Conservation (phyloP, 176 grass and related monocot genomes). For the Oryza glumipatula region DNA sequence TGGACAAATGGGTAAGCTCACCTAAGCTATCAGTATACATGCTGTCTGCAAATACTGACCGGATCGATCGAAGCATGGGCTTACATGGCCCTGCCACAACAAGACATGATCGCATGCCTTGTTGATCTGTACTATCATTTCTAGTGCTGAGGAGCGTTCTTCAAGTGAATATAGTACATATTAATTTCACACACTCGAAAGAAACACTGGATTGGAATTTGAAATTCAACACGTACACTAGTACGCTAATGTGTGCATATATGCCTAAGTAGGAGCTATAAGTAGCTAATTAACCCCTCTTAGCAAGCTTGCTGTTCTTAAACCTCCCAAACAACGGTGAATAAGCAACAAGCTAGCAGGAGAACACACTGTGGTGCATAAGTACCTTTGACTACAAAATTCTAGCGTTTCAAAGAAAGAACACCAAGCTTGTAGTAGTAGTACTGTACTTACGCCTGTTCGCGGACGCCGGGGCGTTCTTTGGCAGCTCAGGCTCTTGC, state of each 20-base stretch:
- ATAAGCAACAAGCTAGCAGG: neutral
- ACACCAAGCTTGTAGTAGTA: neutral
- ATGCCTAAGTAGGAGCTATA: neutral
- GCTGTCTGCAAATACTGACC: slow-evolving; percentile 14
- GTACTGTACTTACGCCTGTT: slow-evolving; percentile 69
- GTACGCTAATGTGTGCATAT: neutral
- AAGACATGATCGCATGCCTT: slow-evolving; percentile 49
- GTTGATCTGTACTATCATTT: slow-evolving; percentile 15
- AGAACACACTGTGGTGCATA: neutral
- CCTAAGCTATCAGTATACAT: slow-evolving; percentile 26
- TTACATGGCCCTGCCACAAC: neutral
- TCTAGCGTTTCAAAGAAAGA: neutral
- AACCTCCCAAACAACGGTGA: slow-evolving; percentile 25
- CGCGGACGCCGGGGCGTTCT: slow-evolving; percentile 53
- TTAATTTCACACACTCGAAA: slow-evolving; percentile 6
- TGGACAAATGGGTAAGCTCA: slow-evolving; percentile 47
- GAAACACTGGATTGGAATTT: neutral
- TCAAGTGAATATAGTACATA: neutral
- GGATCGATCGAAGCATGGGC: slow-evolving; percentile 20
- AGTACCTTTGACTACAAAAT: neutral
- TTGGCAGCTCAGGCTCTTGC: slow-evolving; percentile 65
- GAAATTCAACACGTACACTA: neutral
- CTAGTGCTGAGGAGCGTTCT: neutral
- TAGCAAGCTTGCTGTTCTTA: neutral
- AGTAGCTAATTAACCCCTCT: no score